A percentile compares a stretch with the other conserved stretches of the same genome.
phyloP scores from a whole-genome alignment of 202 grass and related monocot genomes.

The Panicum virgatum region DNA sequence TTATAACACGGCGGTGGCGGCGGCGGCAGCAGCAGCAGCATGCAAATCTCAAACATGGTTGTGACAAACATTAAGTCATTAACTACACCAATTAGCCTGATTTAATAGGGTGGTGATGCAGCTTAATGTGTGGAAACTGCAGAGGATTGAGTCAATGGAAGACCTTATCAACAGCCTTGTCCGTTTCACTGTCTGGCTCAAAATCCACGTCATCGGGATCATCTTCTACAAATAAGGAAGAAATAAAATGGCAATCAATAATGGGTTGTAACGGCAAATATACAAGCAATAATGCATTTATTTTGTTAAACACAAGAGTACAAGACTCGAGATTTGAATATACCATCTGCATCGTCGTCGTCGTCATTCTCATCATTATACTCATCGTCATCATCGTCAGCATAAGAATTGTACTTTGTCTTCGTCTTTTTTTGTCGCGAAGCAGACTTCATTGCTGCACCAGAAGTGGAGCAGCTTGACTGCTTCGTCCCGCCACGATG shows the following conservation, averaged over 20 bases:
- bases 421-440: constrained; percentile 60
- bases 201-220: constrained; percentile 98
- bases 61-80: constrained; percentile 1
- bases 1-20: not conserved
- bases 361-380: constrained; percentile 68
- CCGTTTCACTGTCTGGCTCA: constrained; percentile 88
- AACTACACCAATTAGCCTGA: constrained; percentile 21
- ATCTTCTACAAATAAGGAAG: constrained; percentile 76
- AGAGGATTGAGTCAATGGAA: constrained; percentile 26
- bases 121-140: constrained; percentile 21
- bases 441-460: constrained; percentile 49
- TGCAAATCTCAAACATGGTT: constrained; percentile 2
- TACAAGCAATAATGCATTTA: constrained; percentile 18
- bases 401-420: constrained; percentile 59
- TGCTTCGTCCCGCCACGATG: constrained; percentile 52
- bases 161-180: constrained; percentile 81
- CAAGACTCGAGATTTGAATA: constrained; percentile 29
- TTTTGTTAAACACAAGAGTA: constrained; percentile 16
- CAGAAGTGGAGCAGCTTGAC: constrained; percentile 63
- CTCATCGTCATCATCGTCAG: constrained; percentile 60
- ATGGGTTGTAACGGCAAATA: constrained; percentile 14
- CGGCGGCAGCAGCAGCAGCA: not conserved
- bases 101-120: constrained; percentile 22
- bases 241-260: constrained; percentile 32
- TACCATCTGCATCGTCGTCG: constrained; percentile 64